These are phyloP conservation scores for Diatrype stigma DNA, from an alignment of 2,329 filamentous ascomycete species.

Conservation along the genomic window DNA sequence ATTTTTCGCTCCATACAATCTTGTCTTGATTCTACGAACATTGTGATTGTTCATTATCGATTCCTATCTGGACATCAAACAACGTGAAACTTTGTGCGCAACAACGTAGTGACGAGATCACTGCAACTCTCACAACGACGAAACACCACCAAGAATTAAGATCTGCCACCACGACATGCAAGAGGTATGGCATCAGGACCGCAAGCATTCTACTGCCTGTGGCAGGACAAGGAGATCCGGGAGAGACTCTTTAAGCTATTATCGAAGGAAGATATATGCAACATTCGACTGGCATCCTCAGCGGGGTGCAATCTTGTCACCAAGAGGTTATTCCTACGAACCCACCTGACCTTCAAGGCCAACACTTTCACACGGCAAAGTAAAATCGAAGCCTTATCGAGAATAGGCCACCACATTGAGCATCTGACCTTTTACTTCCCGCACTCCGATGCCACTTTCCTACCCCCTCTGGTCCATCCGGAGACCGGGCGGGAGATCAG, in stretches of 20 bases:
- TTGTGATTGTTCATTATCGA: not conserved
- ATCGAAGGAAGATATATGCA: conserved; percentile 49
- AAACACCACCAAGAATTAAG: conserved; percentile 11
- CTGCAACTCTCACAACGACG: conserved; percentile 5
- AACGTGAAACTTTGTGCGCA: conserved; percentile 1
- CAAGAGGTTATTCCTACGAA: conserved; percentile 63
- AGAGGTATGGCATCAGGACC: conserved; percentile 48
- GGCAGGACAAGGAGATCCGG: conserved; percentile 48
- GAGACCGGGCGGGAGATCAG: conserved; percentile 70
- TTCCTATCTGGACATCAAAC: not conserved
- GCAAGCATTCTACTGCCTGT: conserved; percentile 51
- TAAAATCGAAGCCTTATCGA: conserved; percentile 68
- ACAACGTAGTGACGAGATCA: conserved; percentile 10
- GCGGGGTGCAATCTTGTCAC: conserved; percentile 68
- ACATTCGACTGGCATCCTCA: conserved; percentile 63
- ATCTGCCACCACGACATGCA: conserved; percentile 39
- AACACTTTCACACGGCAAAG: conserved; percentile 72
- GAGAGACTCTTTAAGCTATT: conserved; percentile 47
- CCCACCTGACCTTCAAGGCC: conserved; percentile 66
- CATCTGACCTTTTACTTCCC: conserved; percentile 74
- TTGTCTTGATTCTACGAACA: not conserved
- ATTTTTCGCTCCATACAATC: conserved; percentile 10
- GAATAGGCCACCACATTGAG: conserved; percentile 75
- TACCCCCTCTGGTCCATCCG: conserved; percentile 80
- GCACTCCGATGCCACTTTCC: conserved; percentile 72